These are phyloP conservation scores for Physcomitrellopsis africana DNA, from an alignment of 225 moss, liverwort and hornwort genomes.

Conservation along the genomic window DNA sequence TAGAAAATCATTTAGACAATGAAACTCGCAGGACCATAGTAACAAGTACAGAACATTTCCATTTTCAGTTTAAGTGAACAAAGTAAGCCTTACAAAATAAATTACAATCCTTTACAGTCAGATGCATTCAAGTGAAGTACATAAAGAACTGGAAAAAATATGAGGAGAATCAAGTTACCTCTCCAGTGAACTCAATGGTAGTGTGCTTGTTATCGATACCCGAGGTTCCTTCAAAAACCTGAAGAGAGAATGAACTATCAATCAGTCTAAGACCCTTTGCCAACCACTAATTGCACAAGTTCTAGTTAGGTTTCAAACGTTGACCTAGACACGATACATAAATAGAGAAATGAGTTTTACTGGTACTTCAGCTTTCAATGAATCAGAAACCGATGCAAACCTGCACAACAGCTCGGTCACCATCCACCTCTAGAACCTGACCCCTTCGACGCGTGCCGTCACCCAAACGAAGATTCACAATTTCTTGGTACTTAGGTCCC, in stretches of 20 bases:
- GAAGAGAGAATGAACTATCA: neutral
- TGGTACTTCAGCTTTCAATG: too few relatives aligned
- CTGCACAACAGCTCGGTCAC: constrained; percentile 96
- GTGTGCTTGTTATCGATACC: constrained; percentile 98
- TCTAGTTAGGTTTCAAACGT: too few relatives aligned
- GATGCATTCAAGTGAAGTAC: neutral
- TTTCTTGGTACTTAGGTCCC: constrained; percentile 95
- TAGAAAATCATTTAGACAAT: too few relatives aligned
- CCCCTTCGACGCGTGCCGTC: constrained; percentile 92
- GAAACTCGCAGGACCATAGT: too few relatives aligned
- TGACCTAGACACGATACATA: neutral
- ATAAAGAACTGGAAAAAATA: neutral
- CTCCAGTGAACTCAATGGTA: constrained; percentile 96
- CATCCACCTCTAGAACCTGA: constrained; percentile 97
- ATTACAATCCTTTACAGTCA: too few relatives aligned
- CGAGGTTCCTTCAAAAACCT: constrained; percentile 91
- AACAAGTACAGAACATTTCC: too few relatives aligned
- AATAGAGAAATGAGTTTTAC: neutral
- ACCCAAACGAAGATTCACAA: constrained; percentile 88
- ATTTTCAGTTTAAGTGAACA: too few relatives aligned
- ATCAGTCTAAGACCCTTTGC: neutral
- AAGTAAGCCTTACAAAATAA: too few relatives aligned
- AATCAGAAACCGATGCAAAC: constrained; percentile 31
- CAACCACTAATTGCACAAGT: too few relatives aligned
- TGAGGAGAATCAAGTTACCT: constrained; percentile 47